Evolutionary conservation across 805 yeast genomes (phyloP).

Genomic region (Tetrapisispora pingtungensis): DNA sequence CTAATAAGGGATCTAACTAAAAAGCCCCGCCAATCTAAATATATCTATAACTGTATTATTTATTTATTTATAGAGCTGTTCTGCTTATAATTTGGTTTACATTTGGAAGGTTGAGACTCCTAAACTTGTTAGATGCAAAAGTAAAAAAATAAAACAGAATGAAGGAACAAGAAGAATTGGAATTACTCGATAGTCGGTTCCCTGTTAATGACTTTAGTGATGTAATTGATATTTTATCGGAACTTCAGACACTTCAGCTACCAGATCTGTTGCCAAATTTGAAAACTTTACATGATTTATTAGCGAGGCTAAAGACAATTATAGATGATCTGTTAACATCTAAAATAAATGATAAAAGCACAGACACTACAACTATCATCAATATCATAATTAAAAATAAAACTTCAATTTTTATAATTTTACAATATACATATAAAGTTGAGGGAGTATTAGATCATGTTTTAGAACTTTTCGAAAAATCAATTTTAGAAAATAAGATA

Average conservation of each 20-base stretch:
- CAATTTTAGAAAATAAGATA: conserved; percentile 11
- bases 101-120: too few relatives aligned
- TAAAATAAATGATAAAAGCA: background rate
- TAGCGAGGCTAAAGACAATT: background rate
- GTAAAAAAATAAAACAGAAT: background rate
- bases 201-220: background rate
- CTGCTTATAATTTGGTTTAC: too few relatives aligned
- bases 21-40: too few relatives aligned
- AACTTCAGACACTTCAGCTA: background rate
- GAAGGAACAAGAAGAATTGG: background rate
- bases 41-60: too few relatives aligned
- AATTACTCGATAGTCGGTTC: background rate
- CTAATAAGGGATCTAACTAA: too few relatives aligned
- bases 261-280: background rate
- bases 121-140: background rate
- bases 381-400: background rate
- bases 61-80: too few relatives aligned
- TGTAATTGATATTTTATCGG: background rate
- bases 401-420: background rate
- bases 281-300: background rate
- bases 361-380: background rate
- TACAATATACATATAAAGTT: background rate
- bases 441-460: conserved; percentile 6
- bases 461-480: conserved; percentile 29
- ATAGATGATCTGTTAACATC: background rate